Conservation (phyloP, 768 basidiomycete genomes). For the Agaricus subrufescens region DNA sequence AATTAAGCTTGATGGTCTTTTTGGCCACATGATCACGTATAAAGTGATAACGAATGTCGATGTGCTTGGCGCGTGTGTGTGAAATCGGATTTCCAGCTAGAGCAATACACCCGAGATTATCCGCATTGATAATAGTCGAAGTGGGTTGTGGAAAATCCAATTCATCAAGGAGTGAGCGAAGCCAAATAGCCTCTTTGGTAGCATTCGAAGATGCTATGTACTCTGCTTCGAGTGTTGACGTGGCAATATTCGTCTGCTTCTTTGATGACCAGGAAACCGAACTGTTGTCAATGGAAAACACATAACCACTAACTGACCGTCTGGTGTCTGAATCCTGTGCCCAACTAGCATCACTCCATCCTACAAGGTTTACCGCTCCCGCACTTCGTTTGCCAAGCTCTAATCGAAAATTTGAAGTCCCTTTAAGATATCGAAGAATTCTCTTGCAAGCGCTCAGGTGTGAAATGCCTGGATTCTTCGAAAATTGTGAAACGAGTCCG, state of each 20-base stretch:
- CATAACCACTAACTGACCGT: constrained; percentile 26
- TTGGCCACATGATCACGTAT: constrained; percentile 18
- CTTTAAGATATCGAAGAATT: constrained; percentile 15
- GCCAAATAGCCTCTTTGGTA: constrained; percentile 17
- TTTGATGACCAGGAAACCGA: constrained; percentile 28
- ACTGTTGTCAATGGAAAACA: constrained; percentile 21
- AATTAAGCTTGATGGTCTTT: too few relatives aligned
- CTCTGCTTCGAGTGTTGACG: constrained; percentile 31
- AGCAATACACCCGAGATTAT: constrained; percentile 20
- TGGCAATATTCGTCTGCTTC: constrained; percentile 26
- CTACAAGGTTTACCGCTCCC: background rate
- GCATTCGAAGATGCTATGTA: constrained; percentile 27
- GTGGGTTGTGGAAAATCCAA: background rate
- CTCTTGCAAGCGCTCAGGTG: constrained; percentile 12
- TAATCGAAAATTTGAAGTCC: constrained; percentile 10
- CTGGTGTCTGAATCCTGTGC: constrained; percentile 14
- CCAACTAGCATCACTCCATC: constrained; percentile 13
- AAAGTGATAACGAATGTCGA: constrained; percentile 30
- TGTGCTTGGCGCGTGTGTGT: constrained; percentile 31
- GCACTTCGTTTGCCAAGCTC: background rate
- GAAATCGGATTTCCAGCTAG: constrained; percentile 21
- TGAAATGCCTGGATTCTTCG: constrained; percentile 9
- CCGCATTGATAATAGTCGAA: background rate
- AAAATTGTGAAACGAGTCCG: constrained; percentile 10
- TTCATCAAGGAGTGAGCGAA: constrained; percentile 7